Base-by-base conservation (phyloP, 441 rosid species). In the Gossypium davidsonii region DNA sequence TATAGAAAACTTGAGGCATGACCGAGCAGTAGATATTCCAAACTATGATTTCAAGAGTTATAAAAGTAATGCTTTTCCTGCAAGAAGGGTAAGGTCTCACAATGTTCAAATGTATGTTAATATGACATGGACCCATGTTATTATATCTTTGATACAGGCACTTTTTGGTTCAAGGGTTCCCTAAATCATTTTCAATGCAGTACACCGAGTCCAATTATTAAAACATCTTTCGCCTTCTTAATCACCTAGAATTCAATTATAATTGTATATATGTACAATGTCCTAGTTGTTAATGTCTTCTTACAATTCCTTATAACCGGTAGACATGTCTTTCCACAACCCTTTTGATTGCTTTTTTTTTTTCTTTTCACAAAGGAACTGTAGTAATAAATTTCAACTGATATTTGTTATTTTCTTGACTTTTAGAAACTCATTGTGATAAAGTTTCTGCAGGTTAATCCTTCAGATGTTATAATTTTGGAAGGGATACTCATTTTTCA, bases 401-500 rank as follows among this genome's bases (percentile, higher is more conserved):
- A 1, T 56, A n/a, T 23, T 56, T 46, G 20, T 72, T 71, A 37
- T 25, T 21, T 12, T 8, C 39, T 44, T 44, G 23, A 11, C 9
- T 6, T 3, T 15, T 71, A 23, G 49, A 65, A 20, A 70, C 56
- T 77, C 60, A 78, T 65, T 76, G 34, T 64, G 73, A 12, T 59
- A 57, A 58, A 49, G 64, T 46, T 64, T 78, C 25, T 82, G 75
- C 90, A 95, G 99, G 99, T 95, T 62, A 95, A 95, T 85, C 97
- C 98, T 60, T 86, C 95, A 8, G 98, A 95, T 83, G 99, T 95
- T 72, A 95, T 95, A 74, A 86, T 95, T 78, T 85, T 95, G 82
- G 99, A 93, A 86, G 99, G 99, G 70, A 95, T 95, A 84, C 98
- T 95, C 67, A 72, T 89, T 74, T 93, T 95, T 82, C 99, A 95